Conservation (phyloP, 306 rosid genomes). For the Quercus variabilis region DNA sequence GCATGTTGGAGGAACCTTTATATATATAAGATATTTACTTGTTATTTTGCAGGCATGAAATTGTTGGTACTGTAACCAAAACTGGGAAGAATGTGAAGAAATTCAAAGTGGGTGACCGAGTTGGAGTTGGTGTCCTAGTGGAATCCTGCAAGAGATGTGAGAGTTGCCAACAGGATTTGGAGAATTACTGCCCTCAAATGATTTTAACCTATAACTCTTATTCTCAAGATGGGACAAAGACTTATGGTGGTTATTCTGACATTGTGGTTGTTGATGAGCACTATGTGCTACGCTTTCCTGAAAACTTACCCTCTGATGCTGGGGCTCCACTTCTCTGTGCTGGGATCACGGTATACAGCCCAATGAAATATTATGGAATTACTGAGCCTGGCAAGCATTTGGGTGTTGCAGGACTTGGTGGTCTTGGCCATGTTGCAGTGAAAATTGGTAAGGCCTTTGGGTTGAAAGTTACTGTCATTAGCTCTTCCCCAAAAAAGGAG, state of each 20-base stretch:
- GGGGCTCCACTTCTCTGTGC: constrained; percentile 95
- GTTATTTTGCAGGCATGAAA: constrained; percentile 71
- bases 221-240: constrained; percentile 46
- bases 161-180: constrained; percentile 65
- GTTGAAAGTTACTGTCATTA: constrained; percentile 88
- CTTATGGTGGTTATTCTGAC: constrained; percentile 85
- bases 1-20: background rate
- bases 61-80: constrained; percentile 68
- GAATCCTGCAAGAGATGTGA: constrained; percentile 79
- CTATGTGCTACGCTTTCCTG: constrained; percentile 64
- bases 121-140: constrained; percentile 88
- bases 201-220: constrained; percentile 57
- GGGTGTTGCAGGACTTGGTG: constrained; percentile 97
- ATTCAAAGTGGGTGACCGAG: constrained; percentile 75
- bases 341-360: constrained; percentile 88
- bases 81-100: constrained; percentile 61
- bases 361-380: constrained; percentile 87
- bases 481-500: constrained; percentile 64
- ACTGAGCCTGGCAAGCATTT: constrained; percentile 83
- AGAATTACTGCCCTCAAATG: constrained; percentile 65
- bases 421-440: constrained; percentile 89
- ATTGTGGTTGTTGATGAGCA: constrained; percentile 68
- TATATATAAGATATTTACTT: background rate
- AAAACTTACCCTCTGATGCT: constrained; percentile 68
- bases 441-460: constrained; percentile 91